These are phyloP conservation scores for Asterella californica DNA, from an alignment of 225 moss, liverwort and hornwort species.

Conservation along the genomic window DNA sequence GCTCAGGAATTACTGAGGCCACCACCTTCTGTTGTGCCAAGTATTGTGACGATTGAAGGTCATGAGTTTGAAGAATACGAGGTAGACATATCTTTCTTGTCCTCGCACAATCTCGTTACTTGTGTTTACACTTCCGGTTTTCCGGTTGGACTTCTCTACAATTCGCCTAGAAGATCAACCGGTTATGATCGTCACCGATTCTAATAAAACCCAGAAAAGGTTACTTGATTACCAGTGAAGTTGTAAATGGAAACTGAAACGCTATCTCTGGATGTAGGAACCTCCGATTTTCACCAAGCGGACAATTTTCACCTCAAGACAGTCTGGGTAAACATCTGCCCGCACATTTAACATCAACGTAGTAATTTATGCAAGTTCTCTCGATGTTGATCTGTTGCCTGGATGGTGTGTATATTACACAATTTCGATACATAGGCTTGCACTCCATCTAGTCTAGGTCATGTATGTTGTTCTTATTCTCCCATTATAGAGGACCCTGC, in stretches of 20 bases:
- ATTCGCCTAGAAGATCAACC: too few relatives aligned
- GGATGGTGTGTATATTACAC: neutral
- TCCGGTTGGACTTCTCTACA: neutral
- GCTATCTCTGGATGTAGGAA: conserved; percentile 51
- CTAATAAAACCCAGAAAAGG: too few relatives aligned
- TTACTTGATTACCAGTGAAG: neutral
- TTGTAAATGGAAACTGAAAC: neutral
- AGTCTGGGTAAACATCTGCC: conserved; percentile 55
- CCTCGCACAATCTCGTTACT: neutral
- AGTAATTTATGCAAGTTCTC: neutral
- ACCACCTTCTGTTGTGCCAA: conserved; percentile 72
- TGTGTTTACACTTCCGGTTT: neutral
- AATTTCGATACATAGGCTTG: too few relatives aligned
- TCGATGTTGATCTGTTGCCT: neutral
- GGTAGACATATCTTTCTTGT: conserved; percentile 34
- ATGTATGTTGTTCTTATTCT: too few relatives aligned
- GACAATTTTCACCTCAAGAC: conserved; percentile 51
- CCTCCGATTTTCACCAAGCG: conserved; percentile 78
- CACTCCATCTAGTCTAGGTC: too few relatives aligned
- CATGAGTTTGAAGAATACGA: conserved; percentile 97
- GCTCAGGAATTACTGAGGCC: conserved; percentile 85
- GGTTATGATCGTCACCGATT: too few relatives aligned
- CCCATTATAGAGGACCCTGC: too few relatives aligned
- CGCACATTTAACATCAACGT: neutral
- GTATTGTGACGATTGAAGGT: conserved; percentile 78